Percentiles rank a stretch among this genome's conserved stretches.
Evolutionary conservation across 257 asterid species (phyloP).

Genomic region (Nicotiana tabacum): DNA sequence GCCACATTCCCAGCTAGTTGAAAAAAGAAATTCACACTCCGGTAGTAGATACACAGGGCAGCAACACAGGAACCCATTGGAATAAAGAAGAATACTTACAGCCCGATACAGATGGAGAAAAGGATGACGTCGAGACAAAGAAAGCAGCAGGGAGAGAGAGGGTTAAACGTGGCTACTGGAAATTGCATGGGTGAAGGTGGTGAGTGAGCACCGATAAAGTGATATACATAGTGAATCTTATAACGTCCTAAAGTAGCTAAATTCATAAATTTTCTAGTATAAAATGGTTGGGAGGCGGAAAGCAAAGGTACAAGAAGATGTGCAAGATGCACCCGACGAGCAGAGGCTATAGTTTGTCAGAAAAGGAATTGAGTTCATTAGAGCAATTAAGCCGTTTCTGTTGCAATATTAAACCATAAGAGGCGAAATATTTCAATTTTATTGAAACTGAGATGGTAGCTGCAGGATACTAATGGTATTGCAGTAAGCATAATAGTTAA

Average conservation of each 20-base stretch:
- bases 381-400: background rate
- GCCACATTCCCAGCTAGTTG: background rate
- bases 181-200: background rate
- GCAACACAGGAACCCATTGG: background rate
- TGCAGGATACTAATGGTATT: background rate
- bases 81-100: background rate
- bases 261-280: background rate
- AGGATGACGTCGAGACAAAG: background rate
- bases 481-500: background rate
- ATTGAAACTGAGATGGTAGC: background rate
- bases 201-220: background rate
- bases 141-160: background rate
- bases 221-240: background rate
- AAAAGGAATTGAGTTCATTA: background rate
- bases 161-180: background rate
- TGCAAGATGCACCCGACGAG: background rate
- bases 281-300: background rate
- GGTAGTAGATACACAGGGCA: background rate
- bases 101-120: background rate
- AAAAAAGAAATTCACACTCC: background rate
- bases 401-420: background rate
- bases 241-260: background rate
- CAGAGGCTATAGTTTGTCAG: background rate
- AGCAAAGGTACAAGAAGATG: background rate
- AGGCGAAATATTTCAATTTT: background rate